Evolutionary conservation across 345 rosid genomes (phyloP), one percentile per base, ranked within the genome.

Genomic region (Camelina hispida): DNA sequence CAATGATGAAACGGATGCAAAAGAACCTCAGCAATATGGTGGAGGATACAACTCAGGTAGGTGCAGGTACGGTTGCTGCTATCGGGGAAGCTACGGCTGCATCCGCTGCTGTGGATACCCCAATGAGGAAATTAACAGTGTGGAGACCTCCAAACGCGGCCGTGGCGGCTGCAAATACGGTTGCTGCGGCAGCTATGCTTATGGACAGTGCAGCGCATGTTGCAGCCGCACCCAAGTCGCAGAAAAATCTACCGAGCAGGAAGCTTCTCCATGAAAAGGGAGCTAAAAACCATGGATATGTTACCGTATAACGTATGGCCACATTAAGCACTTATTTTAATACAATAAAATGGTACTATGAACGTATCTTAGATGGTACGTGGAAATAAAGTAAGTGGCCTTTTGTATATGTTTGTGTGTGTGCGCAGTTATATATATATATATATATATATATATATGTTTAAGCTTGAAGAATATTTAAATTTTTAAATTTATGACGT

Each of bases 11-110:
- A 53, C 25, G 16, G 6, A 38, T 35, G 66, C 11, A 34, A 48
- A 46, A 48, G 50, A 71, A 37, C 75, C 75, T 0, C 35, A 47
- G 57, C 44, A 56, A 69, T 56, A 22, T 23, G 46, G 20, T 34
- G 30, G 0, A 28, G 30, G 30, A 28, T 28, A 28, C 30, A 28
- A 28, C 30, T 0, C 5, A 28, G 30, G 30, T 28, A 7, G 38
- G 72, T 69, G 73, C 65, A 17, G 65, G 65, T 6, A 55, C 64
- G 54, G 64, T 56, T 69, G 63, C 63, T 69, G 64, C 54, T 44
- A 56, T 28, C 0, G 14, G 43, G 64, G 63, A 55, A 8, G n/a
- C 40, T 8, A 25, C n/a, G 25, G 53, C 63, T 68, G 73, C 42
- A 23, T 55, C 63, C 30, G 25, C 25, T 69, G 54, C 17, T 69